Conservation (phyloP, 2,329 filamentous ascomycete genomes). For the Penicillium aurantiogriseum region DNA sequence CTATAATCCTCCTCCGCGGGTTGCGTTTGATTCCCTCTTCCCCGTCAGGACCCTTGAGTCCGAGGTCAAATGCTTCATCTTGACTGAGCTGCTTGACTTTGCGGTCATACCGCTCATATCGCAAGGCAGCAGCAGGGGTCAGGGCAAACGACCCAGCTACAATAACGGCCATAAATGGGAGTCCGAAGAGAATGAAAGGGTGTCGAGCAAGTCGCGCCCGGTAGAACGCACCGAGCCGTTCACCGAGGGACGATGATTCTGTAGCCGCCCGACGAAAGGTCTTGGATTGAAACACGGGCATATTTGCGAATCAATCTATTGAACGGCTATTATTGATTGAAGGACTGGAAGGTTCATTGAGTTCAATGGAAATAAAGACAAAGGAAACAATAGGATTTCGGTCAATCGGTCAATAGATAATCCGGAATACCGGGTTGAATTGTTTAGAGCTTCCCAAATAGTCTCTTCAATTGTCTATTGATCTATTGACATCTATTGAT, state of each 20-base stretch:
- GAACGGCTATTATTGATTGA: background rate
- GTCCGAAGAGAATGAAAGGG: constrained; percentile 88
- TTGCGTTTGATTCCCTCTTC: constrained; percentile 69
- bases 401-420: constrained; percentile 17
- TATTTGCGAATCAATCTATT: constrained; percentile 28
- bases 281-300: constrained; percentile 67
- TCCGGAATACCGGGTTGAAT: constrained; percentile 19
- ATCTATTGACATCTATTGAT: background rate
- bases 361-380: background rate
- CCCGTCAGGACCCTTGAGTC: constrained; percentile 64
- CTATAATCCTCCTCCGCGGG: constrained; percentile 43
- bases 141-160: constrained; percentile 90
- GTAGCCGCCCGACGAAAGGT: constrained; percentile 63
- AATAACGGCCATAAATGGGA: constrained; percentile 88
- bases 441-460: constrained; percentile 23
- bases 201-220: constrained; percentile 70
- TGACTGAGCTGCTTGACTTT: constrained; percentile 81
- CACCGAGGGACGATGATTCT: constrained; percentile 55
- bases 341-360: background rate
- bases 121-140: constrained; percentile 86
- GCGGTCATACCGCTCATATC: constrained; percentile 90
- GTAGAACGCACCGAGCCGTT: constrained; percentile 72
- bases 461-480: background rate
- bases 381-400: background rate
- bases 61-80: constrained; percentile 82